Conservation (phyloP, 2,329 filamentous ascomycete species). For the Penicillium sp. region DNA sequence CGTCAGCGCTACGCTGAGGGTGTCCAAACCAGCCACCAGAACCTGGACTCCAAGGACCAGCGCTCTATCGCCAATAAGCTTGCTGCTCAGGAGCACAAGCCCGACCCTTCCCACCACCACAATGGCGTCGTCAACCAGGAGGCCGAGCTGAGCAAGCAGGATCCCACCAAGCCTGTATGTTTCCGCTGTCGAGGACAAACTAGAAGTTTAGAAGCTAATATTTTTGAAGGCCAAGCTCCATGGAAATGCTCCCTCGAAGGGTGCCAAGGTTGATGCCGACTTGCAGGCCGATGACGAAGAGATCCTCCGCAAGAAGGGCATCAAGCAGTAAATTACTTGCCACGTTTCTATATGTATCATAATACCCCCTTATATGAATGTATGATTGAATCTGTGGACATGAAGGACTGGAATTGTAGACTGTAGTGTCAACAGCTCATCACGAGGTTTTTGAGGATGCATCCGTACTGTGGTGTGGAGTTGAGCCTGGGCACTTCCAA, state of each 20-base stretch:
- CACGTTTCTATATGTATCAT: not conserved
- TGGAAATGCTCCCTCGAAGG: conserved; percentile 44
- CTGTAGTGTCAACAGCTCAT: too few relatives aligned
- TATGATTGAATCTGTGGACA: conserved; percentile 3
- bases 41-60: conserved; percentile 59
- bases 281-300: conserved; percentile 42
- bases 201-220: too few relatives aligned
- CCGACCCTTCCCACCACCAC: conserved; percentile 22
- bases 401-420: too few relatives aligned
- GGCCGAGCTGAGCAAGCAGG: conserved; percentile 37
- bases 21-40: conserved; percentile 56
- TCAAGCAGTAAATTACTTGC: conserved; percentile 25
- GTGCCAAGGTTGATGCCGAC: conserved; percentile 45
- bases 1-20: conserved; percentile 66
- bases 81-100: conserved; percentile 31
- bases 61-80: conserved; percentile 44
- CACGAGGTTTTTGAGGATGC: too few relatives aligned
- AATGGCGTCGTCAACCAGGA: conserved; percentile 30
- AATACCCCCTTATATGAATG: conserved; percentile 2
- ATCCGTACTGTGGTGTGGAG: too few relatives aligned
- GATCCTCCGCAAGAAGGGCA: conserved; percentile 42
- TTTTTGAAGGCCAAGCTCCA: conserved; percentile 39
- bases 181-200: too few relatives aligned
- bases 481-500: too few relatives aligned
- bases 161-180: conserved; percentile 41